phyloP scores from a whole-genome alignment of 2,329 filamentous ascomycete species.

The Pseudogymnoascus sp. region DNA sequence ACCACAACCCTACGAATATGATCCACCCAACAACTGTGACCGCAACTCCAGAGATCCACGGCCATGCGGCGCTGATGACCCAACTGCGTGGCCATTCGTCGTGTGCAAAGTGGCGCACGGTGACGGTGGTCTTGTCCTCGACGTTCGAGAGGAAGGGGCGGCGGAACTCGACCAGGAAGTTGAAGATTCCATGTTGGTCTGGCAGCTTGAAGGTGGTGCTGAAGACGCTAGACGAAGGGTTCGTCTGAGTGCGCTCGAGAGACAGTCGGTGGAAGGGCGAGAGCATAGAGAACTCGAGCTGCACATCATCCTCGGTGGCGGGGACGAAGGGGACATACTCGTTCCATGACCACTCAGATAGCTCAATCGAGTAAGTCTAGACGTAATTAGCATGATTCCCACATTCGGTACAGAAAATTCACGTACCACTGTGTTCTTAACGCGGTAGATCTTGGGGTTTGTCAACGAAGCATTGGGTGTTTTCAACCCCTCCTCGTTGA shows the following conservation, averaged over 20 bases:
- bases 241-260: conserved; percentile 50
- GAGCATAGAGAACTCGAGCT: conserved; percentile 98
- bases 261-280: conserved; percentile 90
- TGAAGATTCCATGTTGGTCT: conserved; percentile 98
- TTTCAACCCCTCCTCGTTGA: conserved; percentile 44
- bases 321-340: conserved; percentile 67
- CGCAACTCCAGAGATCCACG: conserved; percentile 84
- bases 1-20: conserved; percentile 77
- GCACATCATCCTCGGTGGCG: conserved; percentile 62
- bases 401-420: background rate
- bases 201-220: conserved; percentile 70
- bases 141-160: conserved; percentile 81
- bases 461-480: conserved; percentile 38
- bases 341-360: conserved; percentile 76
- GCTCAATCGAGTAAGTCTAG: conserved; percentile 48
- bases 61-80: conserved; percentile 84
- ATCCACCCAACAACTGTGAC: conserved; percentile 79
- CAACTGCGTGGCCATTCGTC: conserved; percentile 92
- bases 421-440: conserved; percentile 95
- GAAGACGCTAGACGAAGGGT: conserved; percentile 64
- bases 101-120: conserved; percentile 92
- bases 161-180: conserved; percentile 96
- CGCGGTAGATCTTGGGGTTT: conserved; percentile 84
- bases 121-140: conserved; percentile 91
- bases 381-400: background rate